Evolutionary conservation across 1,139 yeast species (phyloP).

Genomic region (Sugiyamaella sp.): DNA sequence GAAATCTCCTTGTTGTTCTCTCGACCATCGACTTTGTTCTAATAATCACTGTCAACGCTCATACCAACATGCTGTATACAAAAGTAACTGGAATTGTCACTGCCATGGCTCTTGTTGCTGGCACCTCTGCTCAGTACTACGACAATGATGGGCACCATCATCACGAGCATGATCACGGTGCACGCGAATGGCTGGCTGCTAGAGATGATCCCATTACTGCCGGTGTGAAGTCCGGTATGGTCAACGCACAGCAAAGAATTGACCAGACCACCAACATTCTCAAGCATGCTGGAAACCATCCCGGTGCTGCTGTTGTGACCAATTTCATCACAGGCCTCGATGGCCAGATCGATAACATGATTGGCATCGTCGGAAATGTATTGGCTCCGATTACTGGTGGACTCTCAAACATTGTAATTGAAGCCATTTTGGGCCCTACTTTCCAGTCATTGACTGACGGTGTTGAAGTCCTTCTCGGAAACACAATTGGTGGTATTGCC

Average conservation of each 20-base stretch:
- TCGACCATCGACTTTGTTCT: not conserved
- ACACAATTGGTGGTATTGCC: constrained; percentile 35
- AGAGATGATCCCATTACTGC: constrained; percentile 15
- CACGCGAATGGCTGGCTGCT: constrained; percentile 12
- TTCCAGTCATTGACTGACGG: constrained; percentile 43
- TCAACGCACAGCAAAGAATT: constrained; percentile 33
- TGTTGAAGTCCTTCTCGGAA: constrained; percentile 39
- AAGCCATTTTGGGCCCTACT: constrained; percentile 37
- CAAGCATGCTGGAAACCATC: constrained; percentile 31
- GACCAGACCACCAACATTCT: constrained; percentile 29
- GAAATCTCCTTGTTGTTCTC: not conserved
- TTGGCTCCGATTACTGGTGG: constrained; percentile 36
- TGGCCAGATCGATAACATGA: constrained; percentile 39
- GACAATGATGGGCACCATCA: not conserved
- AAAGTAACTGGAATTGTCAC: constrained; percentile 10
- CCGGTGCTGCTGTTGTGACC: constrained; percentile 33
- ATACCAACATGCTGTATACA: constrained; percentile 4
- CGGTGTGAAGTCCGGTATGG: constrained; percentile 28
- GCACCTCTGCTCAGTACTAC: constrained; percentile 8
- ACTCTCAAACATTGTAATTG: constrained; percentile 34
- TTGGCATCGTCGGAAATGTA: constrained; percentile 33
- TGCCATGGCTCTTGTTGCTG: constrained; percentile 4
- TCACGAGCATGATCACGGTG: constrained; percentile 4
- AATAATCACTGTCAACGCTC: not conserved
- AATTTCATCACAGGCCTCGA: constrained; percentile 39